Conservation (phyloP, 169 alveolate genomes). For the Plasmodium gallinaceum region DNA sequence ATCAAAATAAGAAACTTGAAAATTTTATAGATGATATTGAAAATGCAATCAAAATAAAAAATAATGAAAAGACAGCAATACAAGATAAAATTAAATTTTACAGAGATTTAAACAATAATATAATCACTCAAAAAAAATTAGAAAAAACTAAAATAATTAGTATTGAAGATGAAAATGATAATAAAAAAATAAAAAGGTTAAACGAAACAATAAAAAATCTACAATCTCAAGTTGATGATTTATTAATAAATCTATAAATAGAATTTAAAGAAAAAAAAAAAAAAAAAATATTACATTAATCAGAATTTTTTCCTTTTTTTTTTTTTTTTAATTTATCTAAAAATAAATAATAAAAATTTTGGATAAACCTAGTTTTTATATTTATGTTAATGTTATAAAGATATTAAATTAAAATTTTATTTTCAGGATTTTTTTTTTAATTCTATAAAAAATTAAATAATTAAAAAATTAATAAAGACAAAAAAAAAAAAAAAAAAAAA, state of each 20-base stretch:
- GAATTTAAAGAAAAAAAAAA: not conserved
- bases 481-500: no score
- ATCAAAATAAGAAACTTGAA: slow-evolving; percentile 31
- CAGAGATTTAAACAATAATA: slow-evolving; percentile 31
- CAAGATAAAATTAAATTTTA: slow-evolving; percentile 54
- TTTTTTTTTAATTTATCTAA: no score
- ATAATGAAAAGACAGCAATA: slow-evolving; percentile 24
- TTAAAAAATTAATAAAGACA: no score
- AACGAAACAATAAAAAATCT: slow-evolving; percentile 37
- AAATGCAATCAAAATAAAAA: slow-evolving; percentile 23
- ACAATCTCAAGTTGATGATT: slow-evolving; percentile 32
- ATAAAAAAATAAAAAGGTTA: slow-evolving; percentile 34
- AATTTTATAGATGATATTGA: not conserved
- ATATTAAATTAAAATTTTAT: no score
- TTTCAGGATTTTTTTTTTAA: no score
- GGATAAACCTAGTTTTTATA: no score
- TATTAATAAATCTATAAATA: slow-evolving; percentile 15
- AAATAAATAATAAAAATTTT: no score
- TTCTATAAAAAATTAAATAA: no score
- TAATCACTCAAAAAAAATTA: slow-evolving; percentile 19
- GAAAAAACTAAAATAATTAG: not conserved
- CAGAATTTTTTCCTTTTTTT: not conserved
- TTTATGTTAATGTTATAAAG: no score
- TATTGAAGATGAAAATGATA: slow-evolving; percentile 7
- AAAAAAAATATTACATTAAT: not conserved